Conservation (phyloP, 202 grass and related monocot species). For the Panicum virgatum region DNA sequence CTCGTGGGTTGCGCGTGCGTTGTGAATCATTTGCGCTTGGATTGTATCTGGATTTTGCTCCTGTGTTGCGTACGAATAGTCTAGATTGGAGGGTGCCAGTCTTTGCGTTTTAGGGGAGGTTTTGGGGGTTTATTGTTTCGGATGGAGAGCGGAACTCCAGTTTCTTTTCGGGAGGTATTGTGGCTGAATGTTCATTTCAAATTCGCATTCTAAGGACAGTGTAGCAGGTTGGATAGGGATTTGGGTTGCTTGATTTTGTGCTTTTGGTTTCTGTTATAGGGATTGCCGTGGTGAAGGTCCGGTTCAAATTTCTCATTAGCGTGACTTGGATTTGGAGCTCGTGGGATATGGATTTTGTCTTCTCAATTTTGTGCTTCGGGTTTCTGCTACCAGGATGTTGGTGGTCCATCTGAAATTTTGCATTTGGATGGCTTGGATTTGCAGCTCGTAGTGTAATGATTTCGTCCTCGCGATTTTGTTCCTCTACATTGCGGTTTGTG, state of each 20-base stretch:
- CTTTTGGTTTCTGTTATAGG: constrained; percentile 6
- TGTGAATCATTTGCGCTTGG: background rate
- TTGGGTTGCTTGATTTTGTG: background rate
- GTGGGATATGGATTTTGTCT: background rate
- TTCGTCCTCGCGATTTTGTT: constrained; percentile 8
- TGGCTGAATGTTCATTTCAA: constrained; percentile 3
- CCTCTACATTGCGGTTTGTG: constrained; percentile 27
- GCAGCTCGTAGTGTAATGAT: background rate
- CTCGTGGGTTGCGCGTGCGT: background rate
- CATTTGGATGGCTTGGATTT: constrained; percentile 22
- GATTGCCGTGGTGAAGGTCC: background rate
- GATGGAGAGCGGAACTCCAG: constrained; percentile 21
- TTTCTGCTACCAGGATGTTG: background rate
- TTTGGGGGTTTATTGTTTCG: constrained; percentile 26
- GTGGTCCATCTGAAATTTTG: constrained; percentile 11
- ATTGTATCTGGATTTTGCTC: background rate
- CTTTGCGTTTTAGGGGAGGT: constrained; percentile 33
- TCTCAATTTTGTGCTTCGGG: constrained; percentile 14
- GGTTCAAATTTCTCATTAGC: constrained; percentile 9
- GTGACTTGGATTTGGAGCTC: constrained; percentile 17
- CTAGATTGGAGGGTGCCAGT: constrained; percentile 1
- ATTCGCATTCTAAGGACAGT: background rate
- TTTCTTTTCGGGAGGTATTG: background rate
- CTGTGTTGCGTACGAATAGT: background rate
- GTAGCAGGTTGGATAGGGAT: background rate